Percentiles rank a stretch among this genome's conserved stretches.
These are phyloP conservation scores for Clohesyomyces aquaticus DNA, from an alignment of 495 filamentous ascomycete species.

Conservation along the genomic window DNA sequence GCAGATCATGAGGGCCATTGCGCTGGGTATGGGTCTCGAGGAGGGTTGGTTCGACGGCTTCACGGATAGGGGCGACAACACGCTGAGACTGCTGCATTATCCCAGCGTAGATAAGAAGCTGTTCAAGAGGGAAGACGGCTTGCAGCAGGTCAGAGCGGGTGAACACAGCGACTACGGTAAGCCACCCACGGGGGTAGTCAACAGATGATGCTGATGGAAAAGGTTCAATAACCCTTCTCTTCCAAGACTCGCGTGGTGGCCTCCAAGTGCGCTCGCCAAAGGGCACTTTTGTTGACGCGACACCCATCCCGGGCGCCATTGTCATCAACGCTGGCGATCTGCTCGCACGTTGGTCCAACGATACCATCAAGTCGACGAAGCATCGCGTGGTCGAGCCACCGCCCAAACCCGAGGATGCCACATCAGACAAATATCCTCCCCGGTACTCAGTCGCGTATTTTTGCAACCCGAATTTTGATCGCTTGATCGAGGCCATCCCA, in stretches of 20 bases:
- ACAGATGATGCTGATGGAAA: conserved; percentile 1
- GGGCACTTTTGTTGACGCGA: conserved; percentile 80
- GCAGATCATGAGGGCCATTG: conserved; percentile 86
- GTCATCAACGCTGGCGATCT: conserved; percentile 93
- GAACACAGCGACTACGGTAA: conserved; percentile 82
- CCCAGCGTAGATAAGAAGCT: conserved; percentile 68
- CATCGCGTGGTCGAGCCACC: conserved; percentile 91
- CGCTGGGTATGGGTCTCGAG: conserved; percentile 76
- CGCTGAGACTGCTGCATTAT: conserved; percentile 86
- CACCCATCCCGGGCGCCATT: conserved; percentile 78
- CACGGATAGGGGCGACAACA: conserved; percentile 78
- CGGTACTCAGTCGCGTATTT: conserved; percentile 78
- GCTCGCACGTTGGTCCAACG: conserved; percentile 87
- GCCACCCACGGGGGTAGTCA: not conserved
- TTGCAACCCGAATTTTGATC: conserved; percentile 86
- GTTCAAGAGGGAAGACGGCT: conserved; percentile 62
- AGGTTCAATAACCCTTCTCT: conserved; percentile 80
- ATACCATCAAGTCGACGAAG: conserved; percentile 82
- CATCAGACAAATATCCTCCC: conserved; percentile 59
- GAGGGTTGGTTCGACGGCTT: conserved; percentile 77
- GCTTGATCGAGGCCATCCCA: conserved; percentile 80
- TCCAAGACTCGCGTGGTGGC: conserved; percentile 83
- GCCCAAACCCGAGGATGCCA: conserved; percentile 37
- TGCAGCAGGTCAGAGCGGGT: conserved; percentile 73
- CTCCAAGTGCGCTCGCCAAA: conserved; percentile 80